phyloP scores from a whole-genome alignment of 805 yeast species.

The Candida odintsovae region DNA sequence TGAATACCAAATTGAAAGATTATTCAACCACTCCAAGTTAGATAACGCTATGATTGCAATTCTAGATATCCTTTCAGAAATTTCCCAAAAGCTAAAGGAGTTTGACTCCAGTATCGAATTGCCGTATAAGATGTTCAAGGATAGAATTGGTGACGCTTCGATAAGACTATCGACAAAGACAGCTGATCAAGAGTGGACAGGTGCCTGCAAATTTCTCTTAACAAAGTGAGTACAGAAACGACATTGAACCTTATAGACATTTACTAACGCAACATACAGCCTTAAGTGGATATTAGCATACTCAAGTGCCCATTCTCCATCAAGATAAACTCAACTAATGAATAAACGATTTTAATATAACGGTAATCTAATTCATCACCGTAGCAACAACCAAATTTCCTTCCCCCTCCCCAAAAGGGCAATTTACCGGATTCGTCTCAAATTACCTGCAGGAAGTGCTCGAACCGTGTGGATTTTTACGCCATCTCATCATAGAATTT shows the following conservation, averaged over 20 bases:
- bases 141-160: slow-evolving; percentile 70
- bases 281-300: slow-evolving; percentile 81
- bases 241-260: too few relatives aligned
- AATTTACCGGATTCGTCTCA: neutral
- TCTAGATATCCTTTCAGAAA: slow-evolving; percentile 46
- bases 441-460: neutral
- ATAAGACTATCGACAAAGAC: slow-evolving; percentile 60
- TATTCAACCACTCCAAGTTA: slow-evolving; percentile 67
- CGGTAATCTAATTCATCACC: too few relatives aligned
- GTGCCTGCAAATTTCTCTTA: slow-evolving; percentile 75
- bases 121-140: slow-evolving; percentile 69
- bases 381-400: neutral
- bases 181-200: slow-evolving; percentile 80
- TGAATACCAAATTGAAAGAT: slow-evolving; percentile 64
- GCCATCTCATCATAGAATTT: neutral
- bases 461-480: too few relatives aligned
- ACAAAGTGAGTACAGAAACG: slow-evolving; percentile 37
- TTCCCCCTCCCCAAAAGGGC: neutral
- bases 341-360: neutral
- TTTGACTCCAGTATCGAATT: slow-evolving; percentile 53
- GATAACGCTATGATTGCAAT: slow-evolving; percentile 81
- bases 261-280: slow-evolving; percentile 3
- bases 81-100: slow-evolving; percentile 27
- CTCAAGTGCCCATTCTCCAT: slow-evolving; percentile 36
- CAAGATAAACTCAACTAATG: neutral